Base-by-base conservation (phyloP, 108 stramenopile species). In the Fragilariopsis cylindrus region DNA sequence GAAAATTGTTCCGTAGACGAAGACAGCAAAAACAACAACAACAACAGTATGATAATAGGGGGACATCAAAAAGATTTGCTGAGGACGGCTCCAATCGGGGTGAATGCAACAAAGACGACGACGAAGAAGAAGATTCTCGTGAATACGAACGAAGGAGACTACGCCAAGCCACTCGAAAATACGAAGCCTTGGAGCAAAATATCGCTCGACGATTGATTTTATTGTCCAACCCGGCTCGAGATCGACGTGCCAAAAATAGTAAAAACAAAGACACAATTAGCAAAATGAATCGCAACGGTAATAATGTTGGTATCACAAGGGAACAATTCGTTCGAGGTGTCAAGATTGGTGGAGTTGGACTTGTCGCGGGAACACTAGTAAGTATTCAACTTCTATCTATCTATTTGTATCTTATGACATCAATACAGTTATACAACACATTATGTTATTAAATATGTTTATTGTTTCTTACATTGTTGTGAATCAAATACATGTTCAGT, bases 181-280 rank as follows among this genome's bases (percentile, higher is more conserved):
- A 92, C 75, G 93, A 94, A 80, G 70, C 89, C 6, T 68, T 94
- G 72, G 93, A 94, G 74, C 88, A 86, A 60, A 84, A 77, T 12
- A 86, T 91, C 48, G 93, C 91, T 41, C 47, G 69, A 15, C 85
- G 84, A 63, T 73, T 94, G n/a, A 81, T 94, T 64, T 54, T 70
- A n/a, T 71, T 92, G 56, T 90, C 89, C 18, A 60, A 78, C 12
- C 50, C 80, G n/a, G 70, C 54, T 15, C 12, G 16, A n/a, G 48
- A 21, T 5, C 65, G 65, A n/a, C 46, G 48, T n/a, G 70, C 44
- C 65, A 50, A 57, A 3, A 47, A 44, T 9, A 41, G 15, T 7
- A 54, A 58, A 46, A 50, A 64, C 44, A 66, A 56, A 15, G 58
- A 63, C 13, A 49, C 19, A 13, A 72, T 49, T 41, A 30, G 48